A percentile compares a stretch with the other conserved stretches of the same genome.
These are phyloP conservation scores for Daedalea quercina DNA, from an alignment of 768 basidiomycete species.

Conservation along the genomic window DNA sequence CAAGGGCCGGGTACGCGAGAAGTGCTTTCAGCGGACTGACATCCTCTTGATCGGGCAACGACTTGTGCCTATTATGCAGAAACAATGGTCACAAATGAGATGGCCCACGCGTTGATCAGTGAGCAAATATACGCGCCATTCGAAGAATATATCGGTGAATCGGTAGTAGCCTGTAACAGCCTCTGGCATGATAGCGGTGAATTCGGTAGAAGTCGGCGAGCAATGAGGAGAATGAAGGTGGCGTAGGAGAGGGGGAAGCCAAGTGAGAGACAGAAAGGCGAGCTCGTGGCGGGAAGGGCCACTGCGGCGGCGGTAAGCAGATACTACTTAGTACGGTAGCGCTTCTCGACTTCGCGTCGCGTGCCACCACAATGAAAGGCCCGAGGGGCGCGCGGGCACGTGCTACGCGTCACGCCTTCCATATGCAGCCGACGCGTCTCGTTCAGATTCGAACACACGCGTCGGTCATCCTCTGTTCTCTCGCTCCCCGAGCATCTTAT, in stretches of 20 bases:
- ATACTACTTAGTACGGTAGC: no score
- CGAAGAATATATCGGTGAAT: constrained; percentile 81
- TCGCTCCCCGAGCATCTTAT: background rate
- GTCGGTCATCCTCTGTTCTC: background rate
- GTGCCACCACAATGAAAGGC: no score
- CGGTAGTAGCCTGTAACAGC: constrained; percentile 67
- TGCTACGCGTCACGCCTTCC: constrained; percentile 9
- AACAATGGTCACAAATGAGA: background rate
- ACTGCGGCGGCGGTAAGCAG: no score
- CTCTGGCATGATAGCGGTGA: background rate
- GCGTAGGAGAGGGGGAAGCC: constrained; percentile 1
- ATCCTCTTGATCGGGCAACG: constrained; percentile 53
- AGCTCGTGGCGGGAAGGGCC: background rate
- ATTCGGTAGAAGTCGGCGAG: background rate
- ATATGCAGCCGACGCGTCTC: constrained; percentile 15
- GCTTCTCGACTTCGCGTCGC: background rate
- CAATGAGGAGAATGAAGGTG: constrained; percentile 1
- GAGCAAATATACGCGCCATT: constrained; percentile 44
- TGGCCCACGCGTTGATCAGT: background rate
- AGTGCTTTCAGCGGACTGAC: constrained; percentile 59
- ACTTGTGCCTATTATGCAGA: constrained; percentile 39
- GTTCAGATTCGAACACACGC: constrained; percentile 1
- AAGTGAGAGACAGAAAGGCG: background rate
- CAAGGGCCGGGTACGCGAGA: constrained; percentile 62
- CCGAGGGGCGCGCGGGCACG: background rate